Evolutionary conservation across 164 flowering plant species (phyloP).

Genomic region (Liquidambar formosana): DNA sequence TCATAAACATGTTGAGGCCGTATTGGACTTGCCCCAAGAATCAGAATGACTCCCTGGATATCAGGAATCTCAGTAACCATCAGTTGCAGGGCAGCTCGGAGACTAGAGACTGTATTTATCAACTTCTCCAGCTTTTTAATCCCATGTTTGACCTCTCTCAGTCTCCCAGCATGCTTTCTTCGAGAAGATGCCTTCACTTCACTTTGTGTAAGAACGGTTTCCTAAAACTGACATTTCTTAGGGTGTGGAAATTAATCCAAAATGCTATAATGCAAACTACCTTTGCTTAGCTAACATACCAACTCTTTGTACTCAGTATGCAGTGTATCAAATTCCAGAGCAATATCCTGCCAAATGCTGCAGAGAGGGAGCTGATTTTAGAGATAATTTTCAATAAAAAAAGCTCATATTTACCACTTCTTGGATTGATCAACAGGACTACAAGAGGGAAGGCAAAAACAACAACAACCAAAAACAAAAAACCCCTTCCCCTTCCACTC

Average conservation of each 20-base stretch:
- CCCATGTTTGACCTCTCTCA: constrained; percentile 75
- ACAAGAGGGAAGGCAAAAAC: no score
- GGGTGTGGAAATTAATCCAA: constrained; percentile 11
- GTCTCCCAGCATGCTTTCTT: constrained; percentile 55
- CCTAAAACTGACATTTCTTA: constrained; percentile 47
- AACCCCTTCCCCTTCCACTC: no score
- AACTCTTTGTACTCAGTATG: constrained; percentile 49
- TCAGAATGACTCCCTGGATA: constrained; percentile 50
- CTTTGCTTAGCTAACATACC: constrained; percentile 48
- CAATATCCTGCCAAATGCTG: constrained; percentile 76
- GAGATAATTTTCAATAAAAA: not conserved
- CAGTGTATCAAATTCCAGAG: constrained; percentile 61
- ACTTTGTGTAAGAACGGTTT: constrained; percentile 33
- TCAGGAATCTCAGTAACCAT: constrained; percentile 53
- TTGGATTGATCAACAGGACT: no score
- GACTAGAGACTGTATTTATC: constrained; percentile 50
- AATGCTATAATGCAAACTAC: constrained; percentile 4
- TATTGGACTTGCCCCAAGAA: constrained; percentile 78
- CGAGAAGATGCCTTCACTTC: constrained; percentile 44
- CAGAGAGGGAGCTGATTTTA: constrained; percentile 4
- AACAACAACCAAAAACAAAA: no score
- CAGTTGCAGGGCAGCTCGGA: constrained; percentile 59
- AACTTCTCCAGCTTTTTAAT: constrained; percentile 68
- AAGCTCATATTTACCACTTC: not conserved
- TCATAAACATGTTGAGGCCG: constrained; percentile 82